Evolutionary conservation across 768 basidiomycete species (phyloP).

Genomic region (Lentinula lateritia): DNA sequence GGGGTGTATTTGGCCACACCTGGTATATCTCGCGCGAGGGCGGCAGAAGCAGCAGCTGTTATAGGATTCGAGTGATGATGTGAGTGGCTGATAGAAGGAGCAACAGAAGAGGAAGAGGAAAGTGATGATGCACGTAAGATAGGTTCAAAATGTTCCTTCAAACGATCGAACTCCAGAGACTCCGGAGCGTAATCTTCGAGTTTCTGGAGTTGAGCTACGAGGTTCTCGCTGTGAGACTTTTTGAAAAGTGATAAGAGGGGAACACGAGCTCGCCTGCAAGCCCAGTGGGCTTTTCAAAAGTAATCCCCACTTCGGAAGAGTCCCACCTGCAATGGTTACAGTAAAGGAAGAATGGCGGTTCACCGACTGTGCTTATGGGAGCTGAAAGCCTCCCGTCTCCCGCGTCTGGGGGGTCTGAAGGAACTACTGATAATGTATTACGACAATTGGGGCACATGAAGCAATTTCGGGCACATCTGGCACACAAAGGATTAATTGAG

Average conservation of each 20-base stretch:
- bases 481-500: background rate
- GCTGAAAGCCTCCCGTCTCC: conserved; percentile 51
- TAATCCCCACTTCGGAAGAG: conserved; percentile 84
- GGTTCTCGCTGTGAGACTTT: conserved; percentile 3
- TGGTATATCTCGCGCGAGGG: conserved; percentile 83
- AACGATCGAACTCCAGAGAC: conserved; percentile 82
- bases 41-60: conserved; percentile 85
- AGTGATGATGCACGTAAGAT: conserved; percentile 80
- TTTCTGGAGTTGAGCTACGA: conserved; percentile 86
- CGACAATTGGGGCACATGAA: conserved; percentile 93
- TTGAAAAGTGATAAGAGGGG: background rate
- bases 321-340: conserved; percentile 96
- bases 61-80: conserved; percentile 78
- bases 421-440: conserved; percentile 86
- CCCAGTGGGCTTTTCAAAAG: conserved; percentile 95
- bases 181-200: conserved; percentile 83
- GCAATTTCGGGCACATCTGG: conserved; percentile 95
- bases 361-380: conserved; percentile 58
- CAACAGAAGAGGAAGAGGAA: conserved; percentile 56
- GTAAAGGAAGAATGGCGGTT: conserved; percentile 86
- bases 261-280: conserved; percentile 64
- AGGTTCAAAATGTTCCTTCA: conserved; percentile 97
- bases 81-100: conserved; percentile 49
- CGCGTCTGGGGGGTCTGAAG: conserved; percentile 73
- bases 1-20: conserved; percentile 78